Evolutionary conservation across 495 filamentous ascomycete genomes (phyloP), one percentile per base, ranked within the genome.

Genomic region (Xylaria telfairii): DNA sequence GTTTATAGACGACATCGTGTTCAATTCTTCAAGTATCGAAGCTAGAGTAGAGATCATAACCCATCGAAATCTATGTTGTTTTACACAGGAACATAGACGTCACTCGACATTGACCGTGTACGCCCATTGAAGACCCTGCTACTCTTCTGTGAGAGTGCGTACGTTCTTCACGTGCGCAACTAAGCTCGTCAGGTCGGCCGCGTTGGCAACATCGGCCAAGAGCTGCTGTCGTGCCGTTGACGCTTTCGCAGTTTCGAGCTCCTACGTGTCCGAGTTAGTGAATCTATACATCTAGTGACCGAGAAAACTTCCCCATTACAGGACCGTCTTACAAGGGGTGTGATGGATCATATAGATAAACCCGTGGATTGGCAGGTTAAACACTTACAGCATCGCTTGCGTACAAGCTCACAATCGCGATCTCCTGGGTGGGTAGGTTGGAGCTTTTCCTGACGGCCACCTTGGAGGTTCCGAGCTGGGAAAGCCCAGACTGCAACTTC

Each of bases 311-410:
- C 19, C 10, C 46, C 8, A 7, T 7, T 10, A 49, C 5, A 1
- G 24, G 8, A 49, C 10, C 19, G 46, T 7, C n/a, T 21, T 24
- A 49, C 24, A 24, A n/a, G 17, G 44, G 46, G 24, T 49, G 46
- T 9, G 46, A 24, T 24, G 46, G 15, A n/a, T 24, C 46, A 49
- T 24, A 49, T 49, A 49, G 26, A 28, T 24, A 30, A 24, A 54
- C 15, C 51, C 4, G 13, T 17, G 5, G 7, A 30, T 54, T 13
- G 13, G 30, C 24, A 13, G 8, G 1, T 28, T 7, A 24, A 10
- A 15, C 9, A 67, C 64, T 67, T 67, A 67, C 65, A 44, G 65
- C 65, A 24, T 67, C 47, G 37, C 51, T 57, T 37, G n/a, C 49
- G 51, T 67, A 67, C 34, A 56, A 1, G 21, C 47, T 57, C 21